Conservation (phyloP, 2,329 filamentous ascomycete species). For the Colletotrichum tropicicola region DNA sequence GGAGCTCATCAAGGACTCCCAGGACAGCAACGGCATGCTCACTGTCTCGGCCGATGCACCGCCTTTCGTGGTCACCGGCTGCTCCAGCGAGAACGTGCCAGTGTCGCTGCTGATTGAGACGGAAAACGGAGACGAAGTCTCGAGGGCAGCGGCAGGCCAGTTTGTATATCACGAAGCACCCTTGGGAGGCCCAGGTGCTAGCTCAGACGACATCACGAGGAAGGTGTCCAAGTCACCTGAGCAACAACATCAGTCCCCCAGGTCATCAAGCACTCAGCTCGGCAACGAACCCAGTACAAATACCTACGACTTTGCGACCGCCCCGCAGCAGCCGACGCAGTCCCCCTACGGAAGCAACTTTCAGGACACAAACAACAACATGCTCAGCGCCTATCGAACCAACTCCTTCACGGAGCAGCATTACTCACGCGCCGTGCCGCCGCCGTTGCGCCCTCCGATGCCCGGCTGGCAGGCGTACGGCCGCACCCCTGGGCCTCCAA, state of each 20-base stretch:
- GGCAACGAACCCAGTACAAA: conserved; percentile 57
- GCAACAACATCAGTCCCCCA: conserved; percentile 49
- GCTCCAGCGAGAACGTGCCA: conserved; percentile 59
- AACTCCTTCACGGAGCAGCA: conserved; percentile 57
- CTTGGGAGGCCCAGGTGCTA: conserved; percentile 40
- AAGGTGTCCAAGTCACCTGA: conserved; percentile 53
- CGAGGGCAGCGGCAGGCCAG: conserved; percentile 55
- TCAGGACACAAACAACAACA: conserved; percentile 57
- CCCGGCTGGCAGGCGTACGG: conserved; percentile 54
- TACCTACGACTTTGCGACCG: conserved; percentile 64
- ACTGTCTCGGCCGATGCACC: conserved; percentile 78
- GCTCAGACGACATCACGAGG: conserved; percentile 51
- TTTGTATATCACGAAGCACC: conserved; percentile 53
- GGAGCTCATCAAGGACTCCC: conserved; percentile 68
- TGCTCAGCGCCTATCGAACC: conserved; percentile 65
- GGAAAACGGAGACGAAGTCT: conserved; percentile 61
- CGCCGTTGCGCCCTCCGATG: conserved; percentile 48
- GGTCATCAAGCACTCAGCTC: conserved; percentile 38
- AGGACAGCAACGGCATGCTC: conserved; percentile 71
- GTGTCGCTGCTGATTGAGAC: conserved; percentile 63
- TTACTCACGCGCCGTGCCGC: conserved; percentile 48
- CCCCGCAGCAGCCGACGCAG: conserved; percentile 46
- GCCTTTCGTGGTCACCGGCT: conserved; percentile 60
- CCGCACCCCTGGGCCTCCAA: conserved; percentile 39
- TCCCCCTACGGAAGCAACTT: conserved; percentile 48